Evolutionary conservation across 495 filamentous ascomycete genomes (phyloP).

Genomic region (Xylaria curta): DNA sequence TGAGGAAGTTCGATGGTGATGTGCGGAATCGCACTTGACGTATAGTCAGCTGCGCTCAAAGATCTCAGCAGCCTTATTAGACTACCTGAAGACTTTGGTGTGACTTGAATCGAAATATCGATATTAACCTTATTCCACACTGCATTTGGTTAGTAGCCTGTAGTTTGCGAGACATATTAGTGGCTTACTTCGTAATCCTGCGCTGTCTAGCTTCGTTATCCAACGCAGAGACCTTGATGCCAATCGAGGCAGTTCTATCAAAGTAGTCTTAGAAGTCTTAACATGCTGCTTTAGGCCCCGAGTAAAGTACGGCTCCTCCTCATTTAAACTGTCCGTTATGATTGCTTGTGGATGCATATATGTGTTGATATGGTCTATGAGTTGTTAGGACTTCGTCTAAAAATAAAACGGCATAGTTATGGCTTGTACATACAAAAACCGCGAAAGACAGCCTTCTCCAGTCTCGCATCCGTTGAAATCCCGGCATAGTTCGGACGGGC

Average conservation of each 20-base stretch:
- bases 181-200: conserved; percentile 67
- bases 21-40: conserved; percentile 65
- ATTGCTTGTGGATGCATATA: conserved; percentile 66
- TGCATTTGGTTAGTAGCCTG: conserved; percentile 35
- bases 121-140: conserved; percentile 77
- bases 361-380: conserved; percentile 54
- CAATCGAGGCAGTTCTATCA: conserved; percentile 72
- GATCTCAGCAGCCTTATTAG: conserved; percentile 76
- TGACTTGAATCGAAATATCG: conserved; percentile 80
- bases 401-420: background rate
- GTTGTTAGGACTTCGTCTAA: conserved; percentile 1
- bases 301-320: conserved; percentile 62
- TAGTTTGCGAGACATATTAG: conserved; percentile 30
- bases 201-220: conserved; percentile 76
- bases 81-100: conserved; percentile 69
- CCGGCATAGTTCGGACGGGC: conserved; percentile 59
- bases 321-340: conserved; percentile 56
- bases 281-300: conserved; percentile 56
- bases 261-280: conserved; percentile 48
- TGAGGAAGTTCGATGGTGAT: conserved; percentile 82
- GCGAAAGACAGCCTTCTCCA: conserved; percentile 48
- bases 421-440: conserved; percentile 46
- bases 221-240: conserved; percentile 69
- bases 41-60: conserved; percentile 74
- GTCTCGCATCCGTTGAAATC: conserved; percentile 58